Evolutionary conservation across 768 basidiomycete species (phyloP), one percentile per base, ranked within the genome.

Genomic region (Floccularia luteovirens): DNA sequence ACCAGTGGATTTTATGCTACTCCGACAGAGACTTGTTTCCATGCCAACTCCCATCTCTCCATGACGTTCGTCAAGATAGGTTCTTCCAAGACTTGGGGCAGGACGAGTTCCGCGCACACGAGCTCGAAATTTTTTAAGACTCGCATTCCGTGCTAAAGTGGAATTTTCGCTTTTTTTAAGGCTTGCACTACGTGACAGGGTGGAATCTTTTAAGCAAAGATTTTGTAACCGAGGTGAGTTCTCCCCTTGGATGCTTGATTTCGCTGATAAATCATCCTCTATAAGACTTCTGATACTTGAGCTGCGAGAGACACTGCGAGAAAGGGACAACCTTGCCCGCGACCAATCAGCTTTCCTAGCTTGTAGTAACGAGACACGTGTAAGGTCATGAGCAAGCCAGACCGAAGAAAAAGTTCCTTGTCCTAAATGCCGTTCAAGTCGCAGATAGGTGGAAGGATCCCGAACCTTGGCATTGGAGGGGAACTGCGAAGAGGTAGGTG

Each of bases 401-500:
- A 90, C 86, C 35, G 69, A 70, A 34, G 77, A 80, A 57, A 90
- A 90, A 1, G 83, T 74, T 30, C 86, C 86, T 24, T 76, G 72
- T 16, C 86, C 86, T 2, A 90, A 67, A 3, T 66, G 58, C 1
- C 64, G 66, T 22, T 75, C 48, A 5, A 88, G 72, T 16, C 63
- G 63, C 13, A 80, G 61, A 13, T 66, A 57, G n/a, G 32, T 34
- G 7, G 32, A 8, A 30, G 27, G 14, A 8, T 8, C 10, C 10
- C 27, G 10, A 30, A 10, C 10, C 27, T 30, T 8, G 27, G 8
- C 14, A 14, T 30, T 14, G 14, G 27, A 30, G n/a, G n/a, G n/a
- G n/a, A n/a, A n/a, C n/a, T n/a, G n/a, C n/a, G n/a, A n/a, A n/a
- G n/a, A n/a, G n/a, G n/a, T n/a, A n/a, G n/a, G n/a, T n/a, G n/a